Base-by-base conservation (phyloP, 441 rosid genomes). In the Syzygium syzygioides region DNA sequence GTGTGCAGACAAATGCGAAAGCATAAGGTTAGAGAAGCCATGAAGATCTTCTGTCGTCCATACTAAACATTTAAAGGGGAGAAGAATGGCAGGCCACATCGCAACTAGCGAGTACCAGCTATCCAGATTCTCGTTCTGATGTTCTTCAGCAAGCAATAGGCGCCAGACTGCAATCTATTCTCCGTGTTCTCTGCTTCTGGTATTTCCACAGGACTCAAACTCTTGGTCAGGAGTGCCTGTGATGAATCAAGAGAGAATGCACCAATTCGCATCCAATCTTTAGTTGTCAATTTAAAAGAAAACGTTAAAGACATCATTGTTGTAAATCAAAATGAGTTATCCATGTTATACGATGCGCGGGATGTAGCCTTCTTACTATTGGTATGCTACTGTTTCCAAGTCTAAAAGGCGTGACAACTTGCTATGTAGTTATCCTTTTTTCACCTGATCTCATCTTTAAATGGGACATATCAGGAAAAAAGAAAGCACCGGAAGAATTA, bases 191-290 rank as follows among this genome's bases (percentile, higher is more conserved):
- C 93, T 52, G 90, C 94, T 90, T 91, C 92, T 85, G 90, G 90
- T 85, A 95, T 89, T 86, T 87, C 93, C 64, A 94, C 85, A 25
- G 94, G 93, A 86, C 86, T 91, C 91, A 94, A 92, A 88, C 90
- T 94, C 92, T 95, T 95, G 50, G 96, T 93, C 90, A 98, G 88
- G 87, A 97, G 92, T 54, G 95, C 98, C 76, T 71, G 90, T 71
- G 90, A 89, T 45, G 99, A 96, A 85, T 95, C 95, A 71, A 97
- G 92, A 86, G 92, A 91, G 90, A 98, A 98, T 64, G 98, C 98
- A 86, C 99, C 99, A 48, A 98, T 95, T 48, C 98, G 90, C 96
- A 97, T 95, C 99, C 99, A 98, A 89, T 97, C 99, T 98, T 92
- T 88, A 92, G 86, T 83, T 34, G 45, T 90, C 91, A 88, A 53